Percentiles rank a stretch among this genome's conserved stretches.
Conservation (phyloP, 2,329 filamentous ascomycete genomes). For the Fusarium nisikadoi region DNA sequence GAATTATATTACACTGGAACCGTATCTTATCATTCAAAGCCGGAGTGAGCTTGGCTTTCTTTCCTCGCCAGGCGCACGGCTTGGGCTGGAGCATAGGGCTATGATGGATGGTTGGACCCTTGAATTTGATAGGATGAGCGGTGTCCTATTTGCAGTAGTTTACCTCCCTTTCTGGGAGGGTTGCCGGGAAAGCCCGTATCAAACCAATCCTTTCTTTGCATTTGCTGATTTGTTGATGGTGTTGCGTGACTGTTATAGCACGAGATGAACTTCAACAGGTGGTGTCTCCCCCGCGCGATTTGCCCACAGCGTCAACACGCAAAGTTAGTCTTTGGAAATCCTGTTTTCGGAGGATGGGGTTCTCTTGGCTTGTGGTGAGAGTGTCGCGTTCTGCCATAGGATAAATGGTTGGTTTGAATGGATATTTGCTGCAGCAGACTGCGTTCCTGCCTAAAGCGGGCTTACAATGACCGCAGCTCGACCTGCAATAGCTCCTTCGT, state of each 20-base stretch:
- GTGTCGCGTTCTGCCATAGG: not conserved
- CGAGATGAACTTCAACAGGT: not conserved
- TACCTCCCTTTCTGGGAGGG: constrained; percentile 9
- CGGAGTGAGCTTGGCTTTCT: not conserved
- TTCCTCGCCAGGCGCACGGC: not conserved
- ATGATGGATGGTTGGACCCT: constrained; percentile 28
- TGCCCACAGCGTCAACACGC: not conserved
- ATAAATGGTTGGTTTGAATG: not conserved
- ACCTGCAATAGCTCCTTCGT: not conserved
- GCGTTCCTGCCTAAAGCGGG: not conserved
- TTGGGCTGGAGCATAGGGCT: not conserved
- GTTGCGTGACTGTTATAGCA: constrained; percentile 18
- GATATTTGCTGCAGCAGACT: not conserved
- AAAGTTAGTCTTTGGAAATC: not conserved
- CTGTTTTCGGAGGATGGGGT: not conserved
- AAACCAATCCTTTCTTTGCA: not conserved
- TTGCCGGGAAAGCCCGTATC: constrained; percentile 20
- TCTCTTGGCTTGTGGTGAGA: not conserved
- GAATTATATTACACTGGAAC: not conserved
- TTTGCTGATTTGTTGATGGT: constrained; percentile 9
- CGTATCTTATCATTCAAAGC: not conserved
- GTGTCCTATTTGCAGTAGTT: not conserved
- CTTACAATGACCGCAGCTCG: not conserved
- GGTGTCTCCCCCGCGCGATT: not conserved
- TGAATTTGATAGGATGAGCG: not conserved